A percentile compares a stretch with the other conserved stretches of the same genome.
Evolutionary conservation across 257 asterid species (phyloP).

Genomic region (Solanum acaule): DNA sequence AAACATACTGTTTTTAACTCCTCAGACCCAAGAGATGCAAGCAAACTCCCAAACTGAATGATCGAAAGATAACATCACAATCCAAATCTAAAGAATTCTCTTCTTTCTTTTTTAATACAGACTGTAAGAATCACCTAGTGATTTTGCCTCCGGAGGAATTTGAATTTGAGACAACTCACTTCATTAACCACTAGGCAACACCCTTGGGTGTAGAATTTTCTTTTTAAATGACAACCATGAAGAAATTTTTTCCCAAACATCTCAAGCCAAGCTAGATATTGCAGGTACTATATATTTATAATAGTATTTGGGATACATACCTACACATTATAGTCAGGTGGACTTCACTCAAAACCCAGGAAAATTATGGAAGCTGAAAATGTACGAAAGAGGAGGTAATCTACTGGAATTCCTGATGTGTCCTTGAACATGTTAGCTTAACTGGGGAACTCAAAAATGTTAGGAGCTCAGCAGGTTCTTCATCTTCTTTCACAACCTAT

Average conservation of each 20-base stretch:
- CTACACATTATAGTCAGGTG: not conserved
- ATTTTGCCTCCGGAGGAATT: not conserved
- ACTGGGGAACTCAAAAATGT: conserved; percentile 19
- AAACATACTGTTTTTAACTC: not conserved
- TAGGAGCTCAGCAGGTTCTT: conserved; percentile 37
- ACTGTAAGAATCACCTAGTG: not conserved
- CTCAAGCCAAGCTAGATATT: not conserved
- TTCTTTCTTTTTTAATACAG: not conserved
- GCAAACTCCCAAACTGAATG: not conserved
- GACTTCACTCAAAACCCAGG: not conserved
- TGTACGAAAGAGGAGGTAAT: not conserved
- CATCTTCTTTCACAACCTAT: conserved; percentile 38
- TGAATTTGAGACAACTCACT: not conserved
- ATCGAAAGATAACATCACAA: not conserved
- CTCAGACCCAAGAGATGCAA: not conserved
- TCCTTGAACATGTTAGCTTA: conserved; percentile 1
- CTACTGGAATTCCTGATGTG: conserved; percentile 1
- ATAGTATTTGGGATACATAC: not conserved
- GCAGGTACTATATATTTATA: not conserved
- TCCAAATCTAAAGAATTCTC: not conserved
- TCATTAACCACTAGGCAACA: not conserved
- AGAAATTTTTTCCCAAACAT: not conserved
- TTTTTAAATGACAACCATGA: not conserved
- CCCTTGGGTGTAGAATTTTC: not conserved
- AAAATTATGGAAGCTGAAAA: conserved; percentile 11